Base-by-base conservation (phyloP, 768 basidiomycete species). In the Leccinum sublutescens region DNA sequence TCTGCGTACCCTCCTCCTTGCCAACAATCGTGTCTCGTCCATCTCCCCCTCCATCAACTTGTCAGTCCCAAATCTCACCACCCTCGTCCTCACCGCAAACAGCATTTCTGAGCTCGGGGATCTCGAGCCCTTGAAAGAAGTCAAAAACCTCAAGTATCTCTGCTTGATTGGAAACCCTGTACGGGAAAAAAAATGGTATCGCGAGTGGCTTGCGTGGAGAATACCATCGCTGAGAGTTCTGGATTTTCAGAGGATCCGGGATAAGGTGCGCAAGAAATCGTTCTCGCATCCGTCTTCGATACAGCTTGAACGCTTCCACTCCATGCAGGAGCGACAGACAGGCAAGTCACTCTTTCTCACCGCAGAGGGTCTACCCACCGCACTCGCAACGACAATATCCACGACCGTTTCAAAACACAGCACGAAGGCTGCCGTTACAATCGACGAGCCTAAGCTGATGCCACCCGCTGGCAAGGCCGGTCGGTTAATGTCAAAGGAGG, bases 191-290 rank as follows among this genome's bases (percentile, higher is more conserved):
- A 92, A 93, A 84, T 92, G 89, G 86, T 96, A 95, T 80, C 90
- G 93, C 79, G 91, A 93, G 79, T 96, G 93, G 93, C 85, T 95
- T 80, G 86, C 91, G 67, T 93, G 86, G 85, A 85, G 87, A 78
- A 80, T 93, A 80, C 86, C 88, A 74, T 82, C 83, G 71, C 82
- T 96, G 71, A 87, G 94, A 82, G 90, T 93, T 77, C 81, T 96
- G 71, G 93, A 96, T 84, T 96, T 92, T 77, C 90, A 93, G 82
- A 86, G 93, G 77, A 91, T 96, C 69, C 87, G 89, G 73, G 93
- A 95, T 75, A 93, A 94, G 86, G 93, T 94, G 79, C 80, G 87
- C 78, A 75, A 73, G 77, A 73, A 74, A 68, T 70, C 55, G 48
- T 57, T 61, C 61, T 64, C 59, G 55, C 52, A 55, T 53, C 62